Evolutionary conservation across 129 eudicot species (phyloP).

Genomic region (Helichrysum umbraculigerum): DNA sequence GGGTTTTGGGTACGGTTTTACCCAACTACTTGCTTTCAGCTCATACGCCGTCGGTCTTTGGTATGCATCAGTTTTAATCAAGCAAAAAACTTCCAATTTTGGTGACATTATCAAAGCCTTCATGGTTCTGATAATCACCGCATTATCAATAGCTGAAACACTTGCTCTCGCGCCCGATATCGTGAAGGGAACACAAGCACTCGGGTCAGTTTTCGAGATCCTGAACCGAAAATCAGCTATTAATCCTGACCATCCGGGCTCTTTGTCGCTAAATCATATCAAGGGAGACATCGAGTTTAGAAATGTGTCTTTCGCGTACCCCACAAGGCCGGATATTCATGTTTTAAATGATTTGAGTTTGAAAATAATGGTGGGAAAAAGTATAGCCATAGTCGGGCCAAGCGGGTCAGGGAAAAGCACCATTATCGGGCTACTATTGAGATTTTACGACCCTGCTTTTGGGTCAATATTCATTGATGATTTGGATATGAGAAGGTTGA

Average conservation of each 20-base stretch:
- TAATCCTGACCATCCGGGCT: slow-evolving; percentile 48
- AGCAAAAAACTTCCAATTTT: slow-evolving; percentile 48
- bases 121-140: slow-evolving; percentile 71
- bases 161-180: slow-evolving; percentile 79
- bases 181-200: slow-evolving; percentile 85
- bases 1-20: slow-evolving; percentile 73
- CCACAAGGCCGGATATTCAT: slow-evolving; percentile 62
- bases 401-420: slow-evolving; percentile 94
- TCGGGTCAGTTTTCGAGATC: slow-evolving; percentile 62
- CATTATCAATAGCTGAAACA: slow-evolving; percentile 76
- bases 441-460: slow-evolving; percentile 74
- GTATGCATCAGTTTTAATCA: slow-evolving; percentile 70
- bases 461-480: slow-evolving; percentile 64
- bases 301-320: slow-evolving; percentile 66
- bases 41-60: slow-evolving; percentile 81
- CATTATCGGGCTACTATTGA: slow-evolving; percentile 47
- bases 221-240: slow-evolving; percentile 58
- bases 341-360: slow-evolving; percentile 56
- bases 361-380: slow-evolving; percentile 48
- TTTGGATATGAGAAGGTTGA: slow-evolving; percentile 45
- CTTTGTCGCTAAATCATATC: slow-evolving; percentile 28
- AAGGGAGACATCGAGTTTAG: slow-evolving; percentile 64
- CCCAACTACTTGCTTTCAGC: slow-evolving; percentile 62
- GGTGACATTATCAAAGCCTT: slow-evolving; percentile 71
- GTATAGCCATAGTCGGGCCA: slow-evolving; percentile 73